Evolutionary conservation across 1,284 basidiomycete genomes (phyloP).

Genomic region (Rhodotorula mucilaginosa): DNA sequence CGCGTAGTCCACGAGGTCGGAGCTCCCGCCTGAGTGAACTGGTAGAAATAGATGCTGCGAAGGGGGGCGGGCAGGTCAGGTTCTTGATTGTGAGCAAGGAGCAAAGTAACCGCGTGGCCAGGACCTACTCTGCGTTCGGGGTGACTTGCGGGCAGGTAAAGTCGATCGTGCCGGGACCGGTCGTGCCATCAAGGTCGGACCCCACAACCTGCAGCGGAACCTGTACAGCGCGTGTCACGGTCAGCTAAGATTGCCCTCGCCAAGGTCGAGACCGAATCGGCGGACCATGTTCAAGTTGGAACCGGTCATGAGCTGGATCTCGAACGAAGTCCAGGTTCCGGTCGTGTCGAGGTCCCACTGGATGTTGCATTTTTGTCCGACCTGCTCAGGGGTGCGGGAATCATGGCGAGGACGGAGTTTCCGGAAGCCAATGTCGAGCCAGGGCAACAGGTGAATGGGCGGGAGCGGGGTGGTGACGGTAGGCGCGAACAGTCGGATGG

Average conservation of each 20-base stretch:
- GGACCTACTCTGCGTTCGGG: slow-evolving; percentile 51
- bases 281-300: slow-evolving; percentile 46
- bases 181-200: slow-evolving; percentile 35
- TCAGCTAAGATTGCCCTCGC: neutral
- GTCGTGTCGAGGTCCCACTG: slow-evolving; percentile 32
- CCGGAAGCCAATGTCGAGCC: neutral
- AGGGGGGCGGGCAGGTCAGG: too few relatives aligned
- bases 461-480: too few relatives aligned
- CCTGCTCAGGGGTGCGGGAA: neutral
- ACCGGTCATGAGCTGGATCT: slow-evolving; percentile 55
- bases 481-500: too few relatives aligned
- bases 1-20: slow-evolving; percentile 71
- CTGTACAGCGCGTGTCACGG: neutral
- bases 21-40: slow-evolving; percentile 29
- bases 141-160: slow-evolving; percentile 73
- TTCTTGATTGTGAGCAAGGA: too few relatives aligned
- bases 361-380: slow-evolving; percentile 20
- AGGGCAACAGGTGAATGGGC: too few relatives aligned
- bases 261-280: too few relatives aligned
- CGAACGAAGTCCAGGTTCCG: slow-evolving; percentile 23
- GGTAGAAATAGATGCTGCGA: slow-evolving; percentile 52
- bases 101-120: too few relatives aligned
- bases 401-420: neutral
- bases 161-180: slow-evolving; percentile 49
- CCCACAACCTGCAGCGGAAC: slow-evolving; percentile 28